Evolutionary conservation across 176 grass and related monocot species (phyloP).

Genomic region (Typha latifolia): DNA sequence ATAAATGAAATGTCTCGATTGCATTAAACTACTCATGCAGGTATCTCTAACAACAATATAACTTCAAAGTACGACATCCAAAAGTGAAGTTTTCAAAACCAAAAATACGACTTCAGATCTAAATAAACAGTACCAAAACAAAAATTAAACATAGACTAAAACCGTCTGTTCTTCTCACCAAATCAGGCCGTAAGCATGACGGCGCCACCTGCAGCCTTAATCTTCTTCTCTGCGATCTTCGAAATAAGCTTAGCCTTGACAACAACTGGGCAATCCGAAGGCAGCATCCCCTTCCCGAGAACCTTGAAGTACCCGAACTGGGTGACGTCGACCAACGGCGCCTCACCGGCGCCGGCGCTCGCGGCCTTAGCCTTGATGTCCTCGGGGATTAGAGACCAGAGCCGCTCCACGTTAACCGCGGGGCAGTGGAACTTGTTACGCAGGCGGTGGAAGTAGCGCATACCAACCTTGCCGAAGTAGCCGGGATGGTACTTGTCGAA

Average conservation of each 20-base stretch:
- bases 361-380: conserved; percentile 32
- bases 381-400: conserved; percentile 77
- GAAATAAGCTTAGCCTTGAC: conserved; percentile 91
- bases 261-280: conserved; percentile 47
- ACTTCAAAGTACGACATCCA: neutral
- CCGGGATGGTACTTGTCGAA: conserved; percentile 95
- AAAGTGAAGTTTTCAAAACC: conserved; percentile 27
- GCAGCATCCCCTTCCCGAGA: conserved; percentile 62
- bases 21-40: no score
- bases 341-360: conserved; percentile 30
- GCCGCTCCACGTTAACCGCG: conserved; percentile 52
- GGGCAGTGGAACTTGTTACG: conserved; percentile 77
- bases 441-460: conserved; percentile 94
- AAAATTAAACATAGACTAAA: no score
- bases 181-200: conserved; percentile 70
- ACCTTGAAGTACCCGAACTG: conserved; percentile 98
- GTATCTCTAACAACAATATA: no score
- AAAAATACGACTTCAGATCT: neutral
- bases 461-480: conserved; percentile 92
- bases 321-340: conserved; percentile 59
- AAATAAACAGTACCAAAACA: conserved; percentile 5
- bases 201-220: conserved; percentile 77
- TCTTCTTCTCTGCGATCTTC: conserved; percentile 97
- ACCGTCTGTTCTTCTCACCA: no score
- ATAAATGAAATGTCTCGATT: no score